Evolutionary conservation across 2,329 filamentous ascomycete species (phyloP).

Genomic region (Fusarium oxysporum): DNA sequence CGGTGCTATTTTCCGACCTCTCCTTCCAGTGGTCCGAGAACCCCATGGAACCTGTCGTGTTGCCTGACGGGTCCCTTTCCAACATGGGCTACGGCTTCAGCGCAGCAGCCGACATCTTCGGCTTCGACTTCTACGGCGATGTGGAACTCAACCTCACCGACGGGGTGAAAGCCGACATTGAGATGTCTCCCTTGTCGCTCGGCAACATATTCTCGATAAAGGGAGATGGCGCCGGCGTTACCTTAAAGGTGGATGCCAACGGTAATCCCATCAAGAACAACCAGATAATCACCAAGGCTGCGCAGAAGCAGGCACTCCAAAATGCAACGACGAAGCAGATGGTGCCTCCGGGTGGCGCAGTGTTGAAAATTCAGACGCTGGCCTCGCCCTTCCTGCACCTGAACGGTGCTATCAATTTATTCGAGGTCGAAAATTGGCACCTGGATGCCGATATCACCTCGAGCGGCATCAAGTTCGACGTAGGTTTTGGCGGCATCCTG

Average conservation of each 20-base stretch:
- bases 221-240: neutral
- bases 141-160: neutral
- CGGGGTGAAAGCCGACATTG: neutral
- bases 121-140: neutral
- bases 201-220: neutral
- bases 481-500: neutral
- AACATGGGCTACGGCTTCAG: slow-evolving; percentile 3
- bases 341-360: neutral
- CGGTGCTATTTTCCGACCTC: neutral
- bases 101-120: neutral
- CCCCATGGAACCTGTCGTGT: neutral
- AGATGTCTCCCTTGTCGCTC: neutral
- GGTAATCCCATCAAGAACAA: slow-evolving; percentile 6
- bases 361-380: neutral
- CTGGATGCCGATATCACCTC: neutral
- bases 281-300: neutral
- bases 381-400: neutral
- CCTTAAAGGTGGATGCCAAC: neutral
- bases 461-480: neutral
- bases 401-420: neutral
- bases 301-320: neutral
- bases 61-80: neutral
- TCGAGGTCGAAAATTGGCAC: neutral
- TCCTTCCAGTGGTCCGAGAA: neutral
- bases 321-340: neutral